These are phyloP conservation scores for Beauveria sp. DNA, from an alignment of 2,329 filamentous ascomycete genomes.

Conservation along the genomic window DNA sequence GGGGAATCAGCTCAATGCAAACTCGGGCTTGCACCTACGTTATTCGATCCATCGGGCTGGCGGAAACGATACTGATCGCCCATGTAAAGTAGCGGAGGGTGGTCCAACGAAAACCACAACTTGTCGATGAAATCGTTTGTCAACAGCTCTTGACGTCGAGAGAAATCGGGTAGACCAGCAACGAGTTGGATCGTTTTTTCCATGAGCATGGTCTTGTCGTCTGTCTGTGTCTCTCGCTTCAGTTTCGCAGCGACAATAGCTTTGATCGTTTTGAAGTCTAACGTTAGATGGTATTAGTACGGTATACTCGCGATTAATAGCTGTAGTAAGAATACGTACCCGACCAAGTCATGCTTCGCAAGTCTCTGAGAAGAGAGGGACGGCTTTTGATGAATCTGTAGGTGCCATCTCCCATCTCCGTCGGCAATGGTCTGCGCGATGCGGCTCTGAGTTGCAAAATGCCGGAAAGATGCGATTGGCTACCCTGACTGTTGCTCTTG, in stretches of 20 bases:
- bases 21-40: constrained; percentile 31
- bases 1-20: too few relatives aligned
- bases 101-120: constrained; percentile 65
- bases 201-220: constrained; percentile 75
- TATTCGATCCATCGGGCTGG: constrained; percentile 62
- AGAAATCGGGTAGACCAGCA: constrained; percentile 53
- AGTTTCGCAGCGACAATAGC: constrained; percentile 54
- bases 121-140: constrained; percentile 61
- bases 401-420: constrained; percentile 54
- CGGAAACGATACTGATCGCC: constrained; percentile 58
- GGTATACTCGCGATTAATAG: accelerated
- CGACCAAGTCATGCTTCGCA: background rate
- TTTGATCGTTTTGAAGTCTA: constrained; percentile 55
- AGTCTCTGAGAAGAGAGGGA: constrained; percentile 20
- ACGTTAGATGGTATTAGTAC: constrained; percentile 17
- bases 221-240: constrained; percentile 53
- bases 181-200: constrained; percentile 66
- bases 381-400: constrained; percentile 43
- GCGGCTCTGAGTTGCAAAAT: constrained; percentile 33
- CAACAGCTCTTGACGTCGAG: constrained; percentile 52
- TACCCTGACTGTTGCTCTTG: background rate
- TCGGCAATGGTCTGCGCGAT: constrained; percentile 55
- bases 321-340: background rate
- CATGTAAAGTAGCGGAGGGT: constrained; percentile 61
- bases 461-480: constrained; percentile 16